A percentile compares a stretch with the other conserved stretches of the same genome.
phyloP scores from a whole-genome alignment of 176 grass and related monocot species.

The Zea luxurians region DNA sequence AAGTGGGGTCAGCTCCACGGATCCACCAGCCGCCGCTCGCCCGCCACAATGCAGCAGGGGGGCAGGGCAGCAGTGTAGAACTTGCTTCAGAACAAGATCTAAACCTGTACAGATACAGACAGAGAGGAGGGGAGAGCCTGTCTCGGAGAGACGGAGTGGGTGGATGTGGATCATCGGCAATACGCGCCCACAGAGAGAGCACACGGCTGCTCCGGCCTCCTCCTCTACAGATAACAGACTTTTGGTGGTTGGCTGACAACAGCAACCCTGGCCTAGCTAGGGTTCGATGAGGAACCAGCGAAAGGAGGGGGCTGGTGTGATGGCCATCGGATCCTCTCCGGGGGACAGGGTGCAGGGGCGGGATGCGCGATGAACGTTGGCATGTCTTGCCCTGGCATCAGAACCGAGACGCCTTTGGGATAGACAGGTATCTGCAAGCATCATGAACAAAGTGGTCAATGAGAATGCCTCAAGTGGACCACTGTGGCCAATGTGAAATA shows the following conservation, averaged over 20 bases:
- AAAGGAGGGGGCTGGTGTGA: conserved; percentile 54
- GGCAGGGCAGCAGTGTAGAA: conserved; percentile 28
- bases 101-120: conserved; percentile 32
- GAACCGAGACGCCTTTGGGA: conserved; percentile 75
- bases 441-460: not conserved
- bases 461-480: not conserved
- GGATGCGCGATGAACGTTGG: conserved; percentile 87
- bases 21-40: conserved; percentile 40
- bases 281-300: conserved; percentile 27
- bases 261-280: conserved; percentile 45
- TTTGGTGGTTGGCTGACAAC: not conserved
- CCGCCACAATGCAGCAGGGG: conserved; percentile 25
- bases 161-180: not conserved
- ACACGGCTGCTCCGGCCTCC: not conserved
- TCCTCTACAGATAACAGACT: not conserved
- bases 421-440: conserved; percentile 81
- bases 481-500: not conserved
- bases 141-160: not conserved
- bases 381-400: conserved; percentile 86
- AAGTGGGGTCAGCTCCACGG: conserved; percentile 17
- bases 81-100: conserved; percentile 42
- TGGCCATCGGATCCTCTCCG: conserved; percentile 73
- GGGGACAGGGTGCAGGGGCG: conserved; percentile 61
- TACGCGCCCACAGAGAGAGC: not conserved
- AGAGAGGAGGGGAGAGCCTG: not conserved